Evolutionary conservation across 805 yeast genomes (phyloP).

Genomic region (Lipomyces yamanashiensis): DNA sequence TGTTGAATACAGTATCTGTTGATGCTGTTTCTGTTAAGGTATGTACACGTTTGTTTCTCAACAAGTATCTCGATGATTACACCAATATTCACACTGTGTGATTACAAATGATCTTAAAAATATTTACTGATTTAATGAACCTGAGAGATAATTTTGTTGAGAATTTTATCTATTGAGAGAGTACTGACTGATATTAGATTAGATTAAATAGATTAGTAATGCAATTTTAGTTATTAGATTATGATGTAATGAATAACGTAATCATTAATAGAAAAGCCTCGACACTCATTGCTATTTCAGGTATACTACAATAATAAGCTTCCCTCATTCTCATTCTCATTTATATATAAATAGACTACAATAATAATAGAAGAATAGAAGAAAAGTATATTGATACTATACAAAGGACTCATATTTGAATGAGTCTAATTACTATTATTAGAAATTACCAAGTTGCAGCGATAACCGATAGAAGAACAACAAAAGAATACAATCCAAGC

Average conservation of each 20-base stretch:
- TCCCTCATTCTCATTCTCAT: too few relatives aligned
- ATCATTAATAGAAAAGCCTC: too few relatives aligned
- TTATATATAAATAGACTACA: background rate
- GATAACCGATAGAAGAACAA: conserved; percentile 2
- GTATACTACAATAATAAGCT: too few relatives aligned
- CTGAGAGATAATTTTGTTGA: conserved; percentile 23
- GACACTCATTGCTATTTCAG: too few relatives aligned
- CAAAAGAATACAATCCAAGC: background rate
- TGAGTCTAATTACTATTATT: conserved; percentile 3
- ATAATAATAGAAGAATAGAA: background rate
- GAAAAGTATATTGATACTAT: background rate
- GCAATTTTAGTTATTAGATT: too few relatives aligned
- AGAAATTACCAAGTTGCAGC: conserved; percentile 8
- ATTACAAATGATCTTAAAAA: conserved; percentile 28
- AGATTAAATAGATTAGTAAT: too few relatives aligned
- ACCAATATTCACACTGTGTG: conserved; percentile 34
- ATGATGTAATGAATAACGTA: too few relatives aligned
- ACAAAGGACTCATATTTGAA: background rate
- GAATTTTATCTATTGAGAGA: background rate
- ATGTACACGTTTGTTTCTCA: background rate
- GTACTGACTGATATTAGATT: too few relatives aligned
- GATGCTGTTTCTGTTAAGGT: background rate
- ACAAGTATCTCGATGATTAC: conserved; percentile 30
- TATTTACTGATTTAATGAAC: conserved; percentile 35
- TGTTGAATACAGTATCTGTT: background rate